A percentile compares a stretch with the other conserved stretches of the same genome.
phyloP scores from a whole-genome alignment of 2,329 filamentous ascomycete genomes.

The Fusarium brachygibbosum region DNA sequence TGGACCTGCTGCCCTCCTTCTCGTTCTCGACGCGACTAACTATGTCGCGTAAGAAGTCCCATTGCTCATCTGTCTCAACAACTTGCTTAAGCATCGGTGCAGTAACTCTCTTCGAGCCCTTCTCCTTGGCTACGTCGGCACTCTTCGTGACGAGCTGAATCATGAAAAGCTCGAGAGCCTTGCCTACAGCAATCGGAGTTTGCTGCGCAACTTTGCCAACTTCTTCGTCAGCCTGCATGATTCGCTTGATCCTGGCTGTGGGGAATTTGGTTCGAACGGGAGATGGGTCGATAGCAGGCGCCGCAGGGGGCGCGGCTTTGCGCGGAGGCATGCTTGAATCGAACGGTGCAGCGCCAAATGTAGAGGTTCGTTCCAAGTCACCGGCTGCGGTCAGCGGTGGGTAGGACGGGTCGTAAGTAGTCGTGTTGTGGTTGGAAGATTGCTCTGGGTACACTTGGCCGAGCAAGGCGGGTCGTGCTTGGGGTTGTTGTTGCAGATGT shows the following conservation, averaged over 20 bases:
- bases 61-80: constrained; percentile 88
- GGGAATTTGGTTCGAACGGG: constrained; percentile 96
- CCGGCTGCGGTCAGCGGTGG: constrained; percentile 21
- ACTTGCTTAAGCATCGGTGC: constrained; percentile 93
- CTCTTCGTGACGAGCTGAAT: constrained; percentile 91
- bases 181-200: constrained; percentile 94
- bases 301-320: constrained; percentile 53
- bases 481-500: constrained; percentile 39
- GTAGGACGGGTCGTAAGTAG: constrained; percentile 37
- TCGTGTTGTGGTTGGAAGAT: constrained; percentile 20
- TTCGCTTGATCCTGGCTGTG: constrained; percentile 96
- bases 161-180: constrained; percentile 98
- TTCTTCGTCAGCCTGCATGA: constrained; percentile 99
- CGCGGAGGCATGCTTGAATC: constrained; percentile 54
- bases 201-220: constrained; percentile 99
- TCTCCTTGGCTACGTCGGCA: constrained; percentile 83
- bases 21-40: constrained; percentile 82
- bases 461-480: constrained; percentile 26
- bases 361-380: constrained; percentile 17
- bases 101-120: constrained; percentile 89
- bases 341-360: constrained; percentile 25
- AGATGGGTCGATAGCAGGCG: constrained; percentile 68
- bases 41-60: constrained; percentile 94
- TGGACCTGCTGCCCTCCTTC: constrained; percentile 59
- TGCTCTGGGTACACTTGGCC: constrained; percentile 33